Evolutionary conservation across 2,329 filamentous ascomycete species (phyloP).

Genomic region (Penicillium digitatum): DNA sequence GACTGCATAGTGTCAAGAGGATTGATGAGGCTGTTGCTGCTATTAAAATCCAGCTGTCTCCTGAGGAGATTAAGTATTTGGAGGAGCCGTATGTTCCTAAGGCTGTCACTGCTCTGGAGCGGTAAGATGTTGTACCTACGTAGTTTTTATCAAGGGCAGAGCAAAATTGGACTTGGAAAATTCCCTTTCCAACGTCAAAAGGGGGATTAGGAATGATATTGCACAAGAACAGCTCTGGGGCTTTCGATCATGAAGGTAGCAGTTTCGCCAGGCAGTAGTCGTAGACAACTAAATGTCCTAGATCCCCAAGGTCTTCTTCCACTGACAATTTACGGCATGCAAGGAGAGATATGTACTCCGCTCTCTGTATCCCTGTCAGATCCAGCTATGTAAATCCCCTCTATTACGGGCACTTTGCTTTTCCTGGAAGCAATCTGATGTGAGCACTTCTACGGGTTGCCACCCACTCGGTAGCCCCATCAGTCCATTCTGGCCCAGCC

Average conservation of each 20-base stretch:
- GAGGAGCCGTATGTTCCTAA: slow-evolving; percentile 61
- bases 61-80: slow-evolving; percentile 59
- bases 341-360: neutral
- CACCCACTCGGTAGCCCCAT: neutral
- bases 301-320: too few species aligned
- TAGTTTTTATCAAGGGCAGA: too few species aligned
- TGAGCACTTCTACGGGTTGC: neutral
- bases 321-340: neutral
- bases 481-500: neutral
- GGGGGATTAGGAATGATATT: neutral
- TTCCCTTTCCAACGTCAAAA: neutral
- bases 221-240: neutral
- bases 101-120: slow-evolving; percentile 28
- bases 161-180: neutral
- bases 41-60: slow-evolving; percentile 47
- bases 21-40: slow-evolving; percentile 58
- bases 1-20: slow-evolving; percentile 56
- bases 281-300: neutral
- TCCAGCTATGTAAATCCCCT: neutral
- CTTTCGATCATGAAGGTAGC: neutral
- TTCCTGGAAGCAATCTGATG: neutral
- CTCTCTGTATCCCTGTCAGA: neutral
- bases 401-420: neutral
- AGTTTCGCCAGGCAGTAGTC: neutral
- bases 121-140: slow-evolving; percentile 19